Base-by-base conservation (phyloP, 1,139 yeast genomes). In the Pichia sp. region DNA sequence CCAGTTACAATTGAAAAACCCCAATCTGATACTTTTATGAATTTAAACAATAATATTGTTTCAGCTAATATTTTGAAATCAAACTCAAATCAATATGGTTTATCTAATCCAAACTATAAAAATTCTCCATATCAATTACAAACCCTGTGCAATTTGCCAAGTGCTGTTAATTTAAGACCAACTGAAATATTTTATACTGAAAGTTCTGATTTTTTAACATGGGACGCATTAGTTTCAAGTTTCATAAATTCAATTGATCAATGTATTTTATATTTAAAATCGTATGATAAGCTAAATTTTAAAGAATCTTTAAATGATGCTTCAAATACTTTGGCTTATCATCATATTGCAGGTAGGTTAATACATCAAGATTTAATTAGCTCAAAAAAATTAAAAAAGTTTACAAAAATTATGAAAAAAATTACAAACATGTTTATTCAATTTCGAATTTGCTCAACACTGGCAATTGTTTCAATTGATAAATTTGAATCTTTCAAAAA, bases 391-490 rank as follows among this genome's bases (percentile, higher is more conserved):
- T 79, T 78, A 50, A 65, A 63, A 33, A 69, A 76, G 7, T 73
- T 82, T 8, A 72, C 77, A 54, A 70, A 73, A 51, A 70, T 77
- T 46, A 66, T 84, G 57, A 78, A 73, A 59, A 73, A 76, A 53
- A 70, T 84, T 29, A 76, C 82, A 1, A 66, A 75, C 7, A 70
- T 83, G 3, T 74, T 80, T 56, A 76, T 87, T 3, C 84, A 81
- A 57, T 73, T 84, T 46, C 80, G 80, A 57, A 76, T 83, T 48
- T 80, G 80, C 61, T 46, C 51, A 14, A 49, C 52, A 14, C 28
- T 53, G 18, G 47, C 52, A 18, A 16, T 47, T 10, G 16, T 41
- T 5, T 45, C 53, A 19, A 25, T 46, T 43, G 56, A 53, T 42
- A 10, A 39, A 4, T 22, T 39, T 13, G 53, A 50, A 25, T 25